A percentile compares a stretch with the other conserved stretches of the same genome.
Conservation (phyloP, 164 flowering plant species). For the Kalanchoe fedtschenkoi region DNA sequence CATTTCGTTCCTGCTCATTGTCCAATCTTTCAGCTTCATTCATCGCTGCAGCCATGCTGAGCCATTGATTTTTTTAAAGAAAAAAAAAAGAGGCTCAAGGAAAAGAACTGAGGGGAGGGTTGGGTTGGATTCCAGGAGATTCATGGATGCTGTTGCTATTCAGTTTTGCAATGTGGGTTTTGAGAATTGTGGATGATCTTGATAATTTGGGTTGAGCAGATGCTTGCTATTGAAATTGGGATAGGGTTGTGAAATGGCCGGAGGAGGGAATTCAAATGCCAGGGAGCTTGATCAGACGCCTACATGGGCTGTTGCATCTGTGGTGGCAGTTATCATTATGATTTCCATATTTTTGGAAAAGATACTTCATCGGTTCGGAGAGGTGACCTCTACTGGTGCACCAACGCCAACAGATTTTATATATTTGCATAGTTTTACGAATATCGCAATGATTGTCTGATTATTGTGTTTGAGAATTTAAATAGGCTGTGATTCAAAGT, state of each 20-base stretch:
- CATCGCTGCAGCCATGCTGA: background rate
- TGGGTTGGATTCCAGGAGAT: conserved; percentile 1
- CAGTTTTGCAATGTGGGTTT: background rate
- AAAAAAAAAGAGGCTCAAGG: background rate
- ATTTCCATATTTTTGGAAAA: conserved; percentile 63
- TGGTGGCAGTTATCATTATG: conserved; percentile 60
- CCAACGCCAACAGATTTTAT: no score
- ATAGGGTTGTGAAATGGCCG: conserved; percentile 12
- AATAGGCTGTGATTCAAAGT: no score
- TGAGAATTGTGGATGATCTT: background rate
- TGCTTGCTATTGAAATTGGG: background rate
- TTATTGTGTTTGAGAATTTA: no score
- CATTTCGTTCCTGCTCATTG: background rate
- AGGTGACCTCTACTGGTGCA: conserved; percentile 6
- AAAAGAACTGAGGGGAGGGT: no score
- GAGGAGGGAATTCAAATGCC: conserved; percentile 7
- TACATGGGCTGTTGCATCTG: conserved; percentile 86
- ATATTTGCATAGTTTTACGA: no score
- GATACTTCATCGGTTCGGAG: conserved; percentile 58
- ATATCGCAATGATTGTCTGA: no score
- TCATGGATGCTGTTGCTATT: background rate
- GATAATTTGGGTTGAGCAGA: background rate
- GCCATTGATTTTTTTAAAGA: background rate
- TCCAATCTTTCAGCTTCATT: background rate
- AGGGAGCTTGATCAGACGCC: conserved; percentile 72